Evolutionary conservation across 192 early-diverging fungal species (phyloP), one percentile per base, ranked within the genome.

Genomic region (Rhizophagus clarus): DNA sequence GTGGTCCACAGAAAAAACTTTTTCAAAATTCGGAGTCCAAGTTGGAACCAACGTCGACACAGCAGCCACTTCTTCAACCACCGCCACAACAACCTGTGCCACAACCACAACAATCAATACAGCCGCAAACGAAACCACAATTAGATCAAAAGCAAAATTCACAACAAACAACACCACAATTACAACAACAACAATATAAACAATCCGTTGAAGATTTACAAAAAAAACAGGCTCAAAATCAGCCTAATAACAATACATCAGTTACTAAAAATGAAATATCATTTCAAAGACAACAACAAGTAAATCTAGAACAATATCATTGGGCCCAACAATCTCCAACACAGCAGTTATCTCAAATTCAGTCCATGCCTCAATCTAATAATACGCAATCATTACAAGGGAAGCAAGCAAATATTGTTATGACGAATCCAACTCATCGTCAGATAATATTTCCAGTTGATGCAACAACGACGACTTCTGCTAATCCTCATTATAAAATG

Each of bases 1-100:
- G 77, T 34, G 77, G 77, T 10, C 67, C 77, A 31, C 66, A 70
- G 12, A 79, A 79, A 60, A 79, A 79, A 79, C 20, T 79, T 14
- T 79, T 37, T 24, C 77, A 70, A 32, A 31, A 40, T 34, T 34
- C 64, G 17, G 37, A 61, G 4, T 76, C 75, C 22, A 76, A 76
- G 32, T 8, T 42, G 11, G 61, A 63, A 15, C 31, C n/a, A 45
- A 17, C 62, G 45, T 12, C 34, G n/a, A 32, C 24, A n/a, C 61
- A 61, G 10, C 73, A 74, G 51, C 73, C 28, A 61, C 73, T 51
- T 26, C 24, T 60, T 61, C 56, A 74, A 31, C 73, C n/a, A 61
- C 20, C 73, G 29, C 47, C 70, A 47, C 70, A 42, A 49, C 70
- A 72, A 72, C 12, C 37, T 14, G 24, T n/a, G 49, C 51, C 51